Conservation (phyloP, 345 rosid species). For the Populus tremula region DNA sequence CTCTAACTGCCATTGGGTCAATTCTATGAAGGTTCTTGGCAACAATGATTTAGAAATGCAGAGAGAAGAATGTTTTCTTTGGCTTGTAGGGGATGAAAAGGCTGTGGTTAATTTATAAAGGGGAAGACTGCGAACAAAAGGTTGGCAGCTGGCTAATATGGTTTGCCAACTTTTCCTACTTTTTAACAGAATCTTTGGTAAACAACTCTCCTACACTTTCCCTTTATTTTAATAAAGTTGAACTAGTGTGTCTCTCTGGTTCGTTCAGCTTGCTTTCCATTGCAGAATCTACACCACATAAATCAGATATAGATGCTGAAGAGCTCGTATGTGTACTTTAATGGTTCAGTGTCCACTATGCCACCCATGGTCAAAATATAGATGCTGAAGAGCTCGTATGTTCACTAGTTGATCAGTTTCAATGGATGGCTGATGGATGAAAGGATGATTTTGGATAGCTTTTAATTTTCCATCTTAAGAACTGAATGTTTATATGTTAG, state of each 20-base stretch:
- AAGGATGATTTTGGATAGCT: background rate
- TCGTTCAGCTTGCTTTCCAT: background rate
- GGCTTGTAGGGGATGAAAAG: background rate
- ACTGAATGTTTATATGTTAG: background rate
- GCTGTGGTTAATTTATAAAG: background rate
- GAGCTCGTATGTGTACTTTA: background rate
- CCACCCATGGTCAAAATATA: background rate
- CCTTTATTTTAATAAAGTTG: background rate
- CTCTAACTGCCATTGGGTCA: slow-evolving; percentile 7
- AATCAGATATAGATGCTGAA: background rate
- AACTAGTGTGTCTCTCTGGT: background rate
- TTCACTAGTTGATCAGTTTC: background rate
- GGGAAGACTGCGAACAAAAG: slow-evolving; percentile 1
- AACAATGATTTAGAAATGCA: background rate
- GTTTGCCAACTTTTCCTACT: slow-evolving; percentile 2
- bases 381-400: background rate
- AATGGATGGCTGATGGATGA: background rate
- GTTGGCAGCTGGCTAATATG: slow-evolving; percentile 5
- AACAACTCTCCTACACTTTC: background rate
- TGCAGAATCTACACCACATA: background rate
- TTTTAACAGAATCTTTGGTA: background rate
- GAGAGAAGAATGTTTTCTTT: background rate
- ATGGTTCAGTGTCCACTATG: background rate
- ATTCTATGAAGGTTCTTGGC: background rate
- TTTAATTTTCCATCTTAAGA: background rate